Evolutionary conservation across 306 rosid species (phyloP), one percentile per base, ranked within the genome.

Genomic region (Medicago truncatula): DNA sequence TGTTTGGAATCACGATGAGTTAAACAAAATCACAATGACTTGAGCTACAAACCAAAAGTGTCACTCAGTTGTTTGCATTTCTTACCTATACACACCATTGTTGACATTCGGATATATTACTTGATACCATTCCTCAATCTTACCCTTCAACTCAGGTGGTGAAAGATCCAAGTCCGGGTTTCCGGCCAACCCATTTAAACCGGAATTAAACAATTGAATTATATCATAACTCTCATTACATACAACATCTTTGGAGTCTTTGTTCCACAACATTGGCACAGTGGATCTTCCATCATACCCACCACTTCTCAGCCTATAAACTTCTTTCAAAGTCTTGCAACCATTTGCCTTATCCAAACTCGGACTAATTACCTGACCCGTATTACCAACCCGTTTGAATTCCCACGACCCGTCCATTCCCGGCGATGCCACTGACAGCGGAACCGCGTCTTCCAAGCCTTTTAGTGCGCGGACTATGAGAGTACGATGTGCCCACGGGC

Each of bases 401-500:
- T 91, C 92, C 97, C 98, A 93, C 15, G 97, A 87, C 39, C 98
- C 98, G 79, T 93, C 97, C 4, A 4, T 20, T 1, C 97, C 96
- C 3, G 98, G 96, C 0, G 90, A 80, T 13, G 93, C 96, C 7
- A 93, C 72, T 4, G 98, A 91, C 10, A 91, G 86, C 9, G 92
- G 83, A 9, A 93, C 84, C 52, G 91, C 89, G 2, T 83, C 88
- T 17, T 94, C 87, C 47, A 94, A 88, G 69, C 98, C 97, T 61
- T 90, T 92, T 7, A 92, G 86, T 1, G 90, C 95, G 5, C 96
- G 93, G 15, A 94, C 97, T 62, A 94, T 84, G 44, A 92, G 93
- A 6, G 96, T 82, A 20, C 97, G 89, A 90, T 92, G 97, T 81
- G 98, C 98, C 98, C 98, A 95, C 4, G 98, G 96, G 73, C 98